Evolutionary conservation across 2,329 filamentous ascomycete species (phyloP), one percentile per base, ranked within the genome.

Genomic region (Didymella segeticola): DNA sequence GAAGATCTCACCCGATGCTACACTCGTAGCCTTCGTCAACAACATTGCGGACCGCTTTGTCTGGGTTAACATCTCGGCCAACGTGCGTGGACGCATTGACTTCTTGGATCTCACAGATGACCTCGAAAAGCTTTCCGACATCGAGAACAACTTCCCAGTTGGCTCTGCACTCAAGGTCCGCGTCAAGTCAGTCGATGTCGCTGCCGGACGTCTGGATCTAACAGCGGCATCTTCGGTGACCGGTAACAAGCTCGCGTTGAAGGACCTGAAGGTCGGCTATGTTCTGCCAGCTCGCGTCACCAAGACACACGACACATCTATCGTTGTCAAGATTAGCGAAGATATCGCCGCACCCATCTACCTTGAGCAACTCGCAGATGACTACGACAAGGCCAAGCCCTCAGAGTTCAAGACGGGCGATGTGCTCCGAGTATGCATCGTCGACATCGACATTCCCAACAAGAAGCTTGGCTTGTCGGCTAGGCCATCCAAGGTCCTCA

Each of bases 21-120:
- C 83, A 2, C 86, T 90, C 75, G 75, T 96, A 43, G 93, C 89
- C 1, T 98, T 93, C 69, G 86, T 99, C 70, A 99, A 98, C 80
- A 98, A 97, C 69, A 82, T 93, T 57, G 84, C 84, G 19, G 83
- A 90, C 23, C 87, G 90, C 60, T 90, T 85, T 68, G 81, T 96
- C 19, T 98, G 95, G 93, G 89, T 96, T 38, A 97, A 92, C 68
- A 77, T 99, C 19, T 91, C 93, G 1, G 92, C 95, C 6, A 91
- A 89, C 46, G 87, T 99, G 14, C 88, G 93, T 54, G 95, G 95
- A 50, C 86, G 92, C 43, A 85, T 99, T 50, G 86, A 86, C 47
- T 83, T 89, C 57, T 86, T 95, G 73, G 93, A 98, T 68, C 85
- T 95, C 8, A 92, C 91, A 0, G 90, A 96, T 66, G 92, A 98